Percentiles rank a stretch among this genome's conserved stretches.
These are phyloP conservation scores for Trichophyton mentagrophytes DNA, from an alignment of 2,329 filamentous ascomycete genomes.

Conservation along the genomic window DNA sequence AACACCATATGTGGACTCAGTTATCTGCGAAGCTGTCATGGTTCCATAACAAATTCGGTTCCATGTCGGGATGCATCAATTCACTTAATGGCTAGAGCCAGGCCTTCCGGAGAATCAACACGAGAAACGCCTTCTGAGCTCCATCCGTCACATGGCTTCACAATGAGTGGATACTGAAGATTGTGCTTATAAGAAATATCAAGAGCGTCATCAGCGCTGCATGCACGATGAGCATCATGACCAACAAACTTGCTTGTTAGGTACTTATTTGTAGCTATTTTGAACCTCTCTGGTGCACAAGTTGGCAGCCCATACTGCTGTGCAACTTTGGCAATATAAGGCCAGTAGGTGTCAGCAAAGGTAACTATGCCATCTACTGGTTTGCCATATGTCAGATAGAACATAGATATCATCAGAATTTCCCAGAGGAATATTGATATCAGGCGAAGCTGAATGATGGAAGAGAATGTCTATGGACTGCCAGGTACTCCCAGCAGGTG, in stretches of 20 bases:
- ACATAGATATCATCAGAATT: background rate
- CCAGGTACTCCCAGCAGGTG: background rate
- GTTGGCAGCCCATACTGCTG: background rate
- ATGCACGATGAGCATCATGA: background rate
- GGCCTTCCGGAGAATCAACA: background rate
- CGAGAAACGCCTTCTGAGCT: constrained; percentile 21
- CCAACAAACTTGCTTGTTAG: background rate
- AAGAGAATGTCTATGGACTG: background rate
- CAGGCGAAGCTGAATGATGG: background rate
- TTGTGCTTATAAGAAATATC: background rate
- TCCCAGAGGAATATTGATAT: background rate
- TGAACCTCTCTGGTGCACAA: background rate
- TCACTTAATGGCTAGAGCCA: background rate
- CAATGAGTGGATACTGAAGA: constrained; percentile 21
- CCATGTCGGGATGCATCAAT: background rate
- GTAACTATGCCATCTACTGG: constrained; percentile 11
- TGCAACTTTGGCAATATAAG: background rate
- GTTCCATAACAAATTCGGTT: constrained; percentile 26
- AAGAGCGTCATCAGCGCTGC: background rate
- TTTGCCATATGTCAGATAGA: background rate
- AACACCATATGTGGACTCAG: constrained; percentile 15
- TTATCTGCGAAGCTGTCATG: constrained; percentile 7
- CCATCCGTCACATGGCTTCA: constrained; percentile 28
- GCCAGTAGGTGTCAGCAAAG: background rate
- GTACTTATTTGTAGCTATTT: constrained; percentile 1